These are phyloP conservation scores for Magnaporthiopsis incrustans DNA, from an alignment of 2,329 filamentous ascomycete species.

Conservation along the genomic window DNA sequence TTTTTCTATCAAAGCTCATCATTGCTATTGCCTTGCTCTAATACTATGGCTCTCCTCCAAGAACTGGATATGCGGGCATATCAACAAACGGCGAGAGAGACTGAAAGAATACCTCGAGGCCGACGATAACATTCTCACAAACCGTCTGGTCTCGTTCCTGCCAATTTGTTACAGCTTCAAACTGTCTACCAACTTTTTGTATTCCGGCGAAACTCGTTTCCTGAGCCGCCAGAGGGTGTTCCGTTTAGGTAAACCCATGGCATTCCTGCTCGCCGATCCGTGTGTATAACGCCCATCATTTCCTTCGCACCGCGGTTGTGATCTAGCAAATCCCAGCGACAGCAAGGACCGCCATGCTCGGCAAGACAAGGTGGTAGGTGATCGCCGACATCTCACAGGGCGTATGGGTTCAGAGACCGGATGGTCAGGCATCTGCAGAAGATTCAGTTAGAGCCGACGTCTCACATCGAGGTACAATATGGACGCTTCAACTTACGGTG, in stretches of 20 bases:
- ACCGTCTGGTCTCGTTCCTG: not conserved
- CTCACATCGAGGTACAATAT: not conserved
- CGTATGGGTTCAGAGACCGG: constrained; percentile 73
- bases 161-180: not conserved
- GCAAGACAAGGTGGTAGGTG: not conserved
- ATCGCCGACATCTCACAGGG: constrained; percentile 33
- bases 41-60: not conserved
- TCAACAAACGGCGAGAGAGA: not conserved
- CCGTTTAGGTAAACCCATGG: not conserved
- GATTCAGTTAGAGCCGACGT: constrained; percentile 26
- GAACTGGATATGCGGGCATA: not conserved
- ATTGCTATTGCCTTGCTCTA: not conserved
- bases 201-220: not conserved
- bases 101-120: not conserved
- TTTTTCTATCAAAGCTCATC: not conserved
- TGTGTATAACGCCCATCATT: not conserved
- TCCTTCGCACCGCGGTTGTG: not conserved
- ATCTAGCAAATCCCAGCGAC: not conserved
- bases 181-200: not conserved
- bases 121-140: not conserved
- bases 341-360: not conserved
- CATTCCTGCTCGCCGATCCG: not conserved
- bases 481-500: constrained; percentile 67
- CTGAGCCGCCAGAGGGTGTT: not conserved
- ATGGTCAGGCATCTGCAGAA: constrained; percentile 67